A percentile compares a stretch with the other conserved stretches of the same genome.
Evolutionary conservation across 768 basidiomycete genomes (phyloP).

Genomic region (button mushroom (Agaricus bisporus)): DNA sequence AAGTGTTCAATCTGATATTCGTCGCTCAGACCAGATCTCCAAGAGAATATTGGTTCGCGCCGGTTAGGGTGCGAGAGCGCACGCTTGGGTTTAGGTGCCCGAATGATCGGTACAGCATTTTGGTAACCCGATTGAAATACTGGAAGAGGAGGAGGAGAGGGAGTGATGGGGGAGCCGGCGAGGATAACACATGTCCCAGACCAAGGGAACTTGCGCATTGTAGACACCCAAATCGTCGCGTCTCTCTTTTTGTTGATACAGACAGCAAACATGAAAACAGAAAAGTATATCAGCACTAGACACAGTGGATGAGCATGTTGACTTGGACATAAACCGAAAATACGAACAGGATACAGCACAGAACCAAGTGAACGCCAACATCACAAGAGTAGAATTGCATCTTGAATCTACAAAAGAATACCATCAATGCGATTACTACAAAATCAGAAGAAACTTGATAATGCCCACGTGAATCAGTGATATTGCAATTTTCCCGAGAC

Average conservation of each 20-base stretch:
- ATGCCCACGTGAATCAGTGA: slow-evolving; percentile 1
- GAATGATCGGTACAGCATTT: slow-evolving; percentile 32
- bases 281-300: slow-evolving; percentile 55
- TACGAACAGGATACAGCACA: slow-evolving; percentile 26
- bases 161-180: slow-evolving; percentile 28
- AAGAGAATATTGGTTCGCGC: slow-evolving; percentile 29
- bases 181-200: slow-evolving; percentile 20
- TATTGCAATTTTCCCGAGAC: slow-evolving; percentile 3
- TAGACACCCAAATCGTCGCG: slow-evolving; percentile 43
- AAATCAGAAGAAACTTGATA: background rate
- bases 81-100: slow-evolving; percentile 38
- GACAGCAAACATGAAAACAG: slow-evolving; percentile 38
- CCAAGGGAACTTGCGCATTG: slow-evolving; percentile 39
- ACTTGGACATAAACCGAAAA: background rate
- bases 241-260: slow-evolving; percentile 35
- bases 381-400: slow-evolving; percentile 49
- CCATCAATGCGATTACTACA: background rate
- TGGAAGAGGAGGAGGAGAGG: slow-evolving; percentile 16
- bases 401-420: slow-evolving; percentile 11
- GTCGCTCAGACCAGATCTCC: slow-evolving; percentile 31
- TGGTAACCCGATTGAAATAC: slow-evolving; percentile 18
- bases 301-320: background rate
- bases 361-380: slow-evolving; percentile 59
- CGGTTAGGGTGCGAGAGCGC: slow-evolving; percentile 14
- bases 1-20: slow-evolving; percentile 47